Evolutionary conservation across 208 protist species (phyloP).

Genomic region (Porcisia deanei): DNA sequence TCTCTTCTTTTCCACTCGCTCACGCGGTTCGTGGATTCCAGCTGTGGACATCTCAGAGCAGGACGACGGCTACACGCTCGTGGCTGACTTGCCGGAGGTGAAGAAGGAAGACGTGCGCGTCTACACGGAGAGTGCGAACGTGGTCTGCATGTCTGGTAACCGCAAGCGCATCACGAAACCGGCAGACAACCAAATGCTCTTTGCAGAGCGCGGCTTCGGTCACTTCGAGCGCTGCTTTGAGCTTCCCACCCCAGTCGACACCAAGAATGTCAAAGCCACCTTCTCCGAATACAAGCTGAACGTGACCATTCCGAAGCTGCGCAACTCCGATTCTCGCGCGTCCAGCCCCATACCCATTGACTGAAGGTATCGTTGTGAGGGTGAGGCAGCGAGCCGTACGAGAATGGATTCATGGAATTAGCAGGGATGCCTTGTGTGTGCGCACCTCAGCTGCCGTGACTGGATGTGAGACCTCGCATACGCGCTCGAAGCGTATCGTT

Average conservation of each 20-base stretch:
- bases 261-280: conserved; percentile 49
- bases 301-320: conserved; percentile 57
- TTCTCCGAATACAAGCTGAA: conserved; percentile 54
- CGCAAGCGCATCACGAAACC: conserved; percentile 40
- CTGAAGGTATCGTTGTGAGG: conserved; percentile 14
- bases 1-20: conserved; percentile 47
- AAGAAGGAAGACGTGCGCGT: conserved; percentile 68
- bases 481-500: not conserved
- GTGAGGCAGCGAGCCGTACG: not conserved
- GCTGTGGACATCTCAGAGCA: conserved; percentile 72
- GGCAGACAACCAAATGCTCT: conserved; percentile 32
- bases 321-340: not conserved
- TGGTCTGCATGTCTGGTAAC: conserved; percentile 73
- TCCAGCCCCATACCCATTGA: conserved; percentile 51
- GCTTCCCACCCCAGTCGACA: conserved; percentile 39
- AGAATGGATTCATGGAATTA: not conserved
- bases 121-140: conserved; percentile 50
- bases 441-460: not conserved
- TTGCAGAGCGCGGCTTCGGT: conserved; percentile 60
- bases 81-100: conserved; percentile 77
- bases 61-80: conserved; percentile 54
- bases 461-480: not conserved
- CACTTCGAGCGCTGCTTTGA: conserved; percentile 83
- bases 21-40: conserved; percentile 73
- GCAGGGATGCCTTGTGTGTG: not conserved